A percentile compares a stretch with the other conserved stretches of the same genome.
phyloP scores from a whole-genome alignment of 371 early-diverging fungal genomes.

The Apophysomyces variabilis region DNA sequence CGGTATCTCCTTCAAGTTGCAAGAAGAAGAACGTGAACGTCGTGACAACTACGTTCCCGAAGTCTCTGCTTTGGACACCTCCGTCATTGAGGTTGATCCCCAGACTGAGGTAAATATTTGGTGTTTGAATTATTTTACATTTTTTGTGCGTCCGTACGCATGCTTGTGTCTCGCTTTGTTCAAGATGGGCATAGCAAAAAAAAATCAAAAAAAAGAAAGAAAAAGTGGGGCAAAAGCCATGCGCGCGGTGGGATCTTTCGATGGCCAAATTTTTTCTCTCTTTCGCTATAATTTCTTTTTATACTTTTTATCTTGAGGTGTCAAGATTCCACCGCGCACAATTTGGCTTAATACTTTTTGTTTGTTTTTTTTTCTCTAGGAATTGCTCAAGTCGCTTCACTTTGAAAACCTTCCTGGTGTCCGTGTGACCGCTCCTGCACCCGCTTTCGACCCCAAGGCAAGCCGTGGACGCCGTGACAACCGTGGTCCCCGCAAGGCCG shows the following conservation, averaged over 20 bases:
- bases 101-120: constrained; percentile 71
- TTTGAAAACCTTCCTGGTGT: constrained; percentile 81
- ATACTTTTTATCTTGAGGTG: constrained; percentile 23
- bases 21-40: constrained; percentile 99
- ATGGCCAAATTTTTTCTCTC: constrained; percentile 31
- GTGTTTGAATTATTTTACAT: neutral
- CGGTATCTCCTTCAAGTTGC: constrained; percentile 99
- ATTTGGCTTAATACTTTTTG: neutral
- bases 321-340: constrained; percentile 38
- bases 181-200: no score
- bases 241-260: constrained; percentile 41
- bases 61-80: constrained; percentile 94
- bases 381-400: constrained; percentile 93
- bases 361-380: constrained; percentile 52
- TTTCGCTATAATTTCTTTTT: neutral
- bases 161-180: constrained; percentile 4
- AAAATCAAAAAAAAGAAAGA: neutral
- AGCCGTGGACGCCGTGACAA: constrained; percentile 26
- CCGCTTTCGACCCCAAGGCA: constrained; percentile 26
- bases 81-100: constrained; percentile 92
- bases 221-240: constrained; percentile 2
- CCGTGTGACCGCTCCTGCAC: constrained; percentile 48
- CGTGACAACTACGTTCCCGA: constrained; percentile 99
- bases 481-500: constrained; percentile 27
- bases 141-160: constrained; percentile 1